Conservation (phyloP, 495 filamentous ascomycete species). For the Annulohypoxylon maeteangense region DNA sequence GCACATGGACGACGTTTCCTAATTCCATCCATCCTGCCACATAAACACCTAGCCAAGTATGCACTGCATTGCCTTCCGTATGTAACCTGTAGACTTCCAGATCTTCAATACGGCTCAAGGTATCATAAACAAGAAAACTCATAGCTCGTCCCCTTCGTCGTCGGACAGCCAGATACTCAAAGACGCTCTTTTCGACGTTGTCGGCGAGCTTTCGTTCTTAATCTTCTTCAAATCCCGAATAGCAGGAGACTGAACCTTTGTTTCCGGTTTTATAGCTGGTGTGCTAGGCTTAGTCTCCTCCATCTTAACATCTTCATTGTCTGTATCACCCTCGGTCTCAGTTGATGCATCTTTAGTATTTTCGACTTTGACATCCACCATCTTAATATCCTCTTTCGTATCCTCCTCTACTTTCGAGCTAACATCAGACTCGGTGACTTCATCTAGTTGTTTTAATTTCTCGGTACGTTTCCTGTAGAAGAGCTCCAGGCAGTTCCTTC, state of each 20-base stretch:
- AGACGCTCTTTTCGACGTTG: constrained; percentile 21
- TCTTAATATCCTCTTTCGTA: constrained; percentile 20
- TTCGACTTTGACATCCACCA: constrained; percentile 15
- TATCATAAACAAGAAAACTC: constrained; percentile 15
- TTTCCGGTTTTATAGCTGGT: constrained; percentile 18
- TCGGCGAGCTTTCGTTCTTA: constrained; percentile 14
- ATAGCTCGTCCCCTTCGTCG: constrained; percentile 46
- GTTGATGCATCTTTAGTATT: neutral
- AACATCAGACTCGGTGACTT: constrained; percentile 12
- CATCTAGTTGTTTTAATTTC: constrained; percentile 45
- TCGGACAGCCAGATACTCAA: constrained; percentile 44
- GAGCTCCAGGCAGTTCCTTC: constrained; percentile 79
- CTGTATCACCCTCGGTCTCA: neutral
- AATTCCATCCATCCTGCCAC: too few species aligned
- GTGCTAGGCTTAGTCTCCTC: constrained; percentile 20
- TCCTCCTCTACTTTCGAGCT: constrained; percentile 16
- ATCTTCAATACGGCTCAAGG: neutral
- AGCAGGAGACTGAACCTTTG: neutral
- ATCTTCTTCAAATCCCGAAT: neutral
- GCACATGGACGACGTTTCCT: too few species aligned
- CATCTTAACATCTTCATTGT: constrained; percentile 9
- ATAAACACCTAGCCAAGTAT: neutral
- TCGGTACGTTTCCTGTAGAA: constrained; percentile 73
- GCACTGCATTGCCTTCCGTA: neutral
- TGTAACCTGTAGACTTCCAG: neutral